phyloP scores from a whole-genome alignment of 2,329 filamentous ascomycete species.

The Orbilia ellipsospora region DNA sequence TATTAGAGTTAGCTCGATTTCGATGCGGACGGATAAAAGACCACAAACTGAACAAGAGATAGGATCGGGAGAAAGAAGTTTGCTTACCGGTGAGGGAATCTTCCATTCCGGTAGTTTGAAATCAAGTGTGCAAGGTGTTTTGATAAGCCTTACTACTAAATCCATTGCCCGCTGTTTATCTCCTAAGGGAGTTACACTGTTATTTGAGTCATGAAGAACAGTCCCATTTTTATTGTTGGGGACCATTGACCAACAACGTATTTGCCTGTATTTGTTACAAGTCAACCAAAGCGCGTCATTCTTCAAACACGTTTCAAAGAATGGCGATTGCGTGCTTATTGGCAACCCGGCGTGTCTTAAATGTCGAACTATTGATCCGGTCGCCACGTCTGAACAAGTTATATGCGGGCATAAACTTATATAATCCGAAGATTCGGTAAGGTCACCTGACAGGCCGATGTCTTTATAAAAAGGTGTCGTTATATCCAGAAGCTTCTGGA shows the following conservation, averaged over 20 bases:
- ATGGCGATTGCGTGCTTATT: not conserved
- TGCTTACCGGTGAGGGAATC: too few relatives aligned
- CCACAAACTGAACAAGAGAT: too few relatives aligned
- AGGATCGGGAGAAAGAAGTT: too few relatives aligned
- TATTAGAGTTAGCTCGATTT: too few relatives aligned
- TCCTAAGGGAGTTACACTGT: too few relatives aligned
- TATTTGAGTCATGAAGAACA: too few relatives aligned
- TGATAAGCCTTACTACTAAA: too few relatives aligned
- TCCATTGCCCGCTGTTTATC: too few relatives aligned
- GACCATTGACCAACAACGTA: not conserved
- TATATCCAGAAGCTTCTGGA: not conserved
- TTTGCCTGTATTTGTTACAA: not conserved
- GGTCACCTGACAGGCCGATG: not conserved
- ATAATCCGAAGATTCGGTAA: not conserved
- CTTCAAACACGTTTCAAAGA: not conserved
- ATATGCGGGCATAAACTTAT: not conserved
- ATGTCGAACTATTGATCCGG: not conserved
- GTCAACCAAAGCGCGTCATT: not conserved
- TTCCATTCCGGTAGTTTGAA: too few relatives aligned
- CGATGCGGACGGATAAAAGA: too few relatives aligned
- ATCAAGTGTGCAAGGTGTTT: too few relatives aligned
- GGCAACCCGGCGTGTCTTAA: not conserved
- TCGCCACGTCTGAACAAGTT: not conserved
- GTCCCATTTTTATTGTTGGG: too few relatives aligned
- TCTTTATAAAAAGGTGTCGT: not conserved